Evolutionary conservation across 1,139 yeast genomes (phyloP).

Genomic region (Yamadazyma sp.): DNA sequence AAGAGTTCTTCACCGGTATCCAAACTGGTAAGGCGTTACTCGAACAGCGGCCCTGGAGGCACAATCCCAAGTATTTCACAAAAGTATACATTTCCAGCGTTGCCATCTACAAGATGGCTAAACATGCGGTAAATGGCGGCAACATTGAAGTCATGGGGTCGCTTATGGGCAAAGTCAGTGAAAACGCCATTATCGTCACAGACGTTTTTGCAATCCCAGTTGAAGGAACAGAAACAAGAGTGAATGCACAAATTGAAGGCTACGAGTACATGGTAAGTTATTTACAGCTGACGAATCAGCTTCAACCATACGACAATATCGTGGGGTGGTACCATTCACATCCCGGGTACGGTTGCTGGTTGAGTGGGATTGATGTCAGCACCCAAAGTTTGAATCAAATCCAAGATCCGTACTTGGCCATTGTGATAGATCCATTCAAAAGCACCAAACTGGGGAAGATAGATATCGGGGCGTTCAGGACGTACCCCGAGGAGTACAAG

Average conservation of each 20-base stretch:
- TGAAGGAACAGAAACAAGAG: constrained; percentile 94
- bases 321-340: constrained; percentile 96
- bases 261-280: constrained; percentile 93
- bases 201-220: constrained; percentile 90
- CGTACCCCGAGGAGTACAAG: constrained; percentile 53
- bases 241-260: constrained; percentile 91
- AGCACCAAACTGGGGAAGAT: constrained; percentile 65
- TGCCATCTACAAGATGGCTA: constrained; percentile 76
- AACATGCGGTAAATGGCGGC: constrained; percentile 85
- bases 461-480: constrained; percentile 91
- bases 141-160: constrained; percentile 95
- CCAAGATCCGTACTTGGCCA: constrained; percentile 89
- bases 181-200: constrained; percentile 63
- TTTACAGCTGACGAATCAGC: constrained; percentile 56
- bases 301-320: constrained; percentile 58
- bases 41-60: constrained; percentile 39
- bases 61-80: constrained; percentile 59
- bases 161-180: constrained; percentile 74
- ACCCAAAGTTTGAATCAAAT: constrained; percentile 86
- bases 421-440: constrained; percentile 82
- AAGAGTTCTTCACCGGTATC: constrained; percentile 10
- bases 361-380: constrained; percentile 85
- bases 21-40: constrained; percentile 11
- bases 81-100: constrained; percentile 68
- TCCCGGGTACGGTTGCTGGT: constrained; percentile 95